phyloP scores from a whole-genome alignment of 1,284 basidiomycete species.

The Papiliotrema laurentii region DNA sequence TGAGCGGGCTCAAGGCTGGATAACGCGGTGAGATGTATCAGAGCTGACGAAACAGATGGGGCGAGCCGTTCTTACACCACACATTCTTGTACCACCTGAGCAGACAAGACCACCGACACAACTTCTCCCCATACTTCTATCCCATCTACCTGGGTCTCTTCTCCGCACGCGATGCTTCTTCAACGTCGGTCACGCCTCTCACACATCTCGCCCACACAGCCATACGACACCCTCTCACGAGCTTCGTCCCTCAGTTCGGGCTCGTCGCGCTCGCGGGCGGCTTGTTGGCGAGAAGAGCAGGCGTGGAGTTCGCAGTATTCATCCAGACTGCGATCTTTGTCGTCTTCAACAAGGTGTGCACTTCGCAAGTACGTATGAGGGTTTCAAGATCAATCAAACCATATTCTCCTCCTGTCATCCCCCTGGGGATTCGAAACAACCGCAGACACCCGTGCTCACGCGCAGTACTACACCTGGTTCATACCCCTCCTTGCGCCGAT shows the following conservation, averaged over 20 bases:
- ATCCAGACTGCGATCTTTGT: conserved; percentile 89
- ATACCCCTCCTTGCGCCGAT: conserved; percentile 82
- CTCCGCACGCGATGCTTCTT: too few species aligned
- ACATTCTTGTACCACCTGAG: conserved; percentile 90
- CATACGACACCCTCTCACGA: conserved; percentile 39
- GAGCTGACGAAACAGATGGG: conserved; percentile 63
- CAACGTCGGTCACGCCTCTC: too few species aligned
- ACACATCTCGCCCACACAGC: conserved; percentile 43
- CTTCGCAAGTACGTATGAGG: conserved; percentile 81
- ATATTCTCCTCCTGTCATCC: background rate
- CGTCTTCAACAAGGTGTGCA: conserved; percentile 97
- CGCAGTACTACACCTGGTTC: conserved; percentile 97
- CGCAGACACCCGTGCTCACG: background rate
- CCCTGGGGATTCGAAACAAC: background rate
- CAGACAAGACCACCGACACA: conserved; percentile 92
- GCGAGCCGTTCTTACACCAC: conserved; percentile 82
- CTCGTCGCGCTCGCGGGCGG: conserved; percentile 37
- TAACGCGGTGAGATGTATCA: background rate
- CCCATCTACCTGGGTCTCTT: conserved; percentile 68
- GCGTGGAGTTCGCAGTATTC: conserved; percentile 70
- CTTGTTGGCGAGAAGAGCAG: conserved; percentile 40
- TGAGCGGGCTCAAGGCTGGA: conserved; percentile 49
- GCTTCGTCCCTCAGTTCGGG: conserved; percentile 50
- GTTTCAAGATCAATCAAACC: background rate
- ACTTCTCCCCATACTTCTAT: conserved; percentile 97